Evolutionary conservation across 1,284 basidiomycete species (phyloP).

Genomic region (Butyriboletus regius): DNA sequence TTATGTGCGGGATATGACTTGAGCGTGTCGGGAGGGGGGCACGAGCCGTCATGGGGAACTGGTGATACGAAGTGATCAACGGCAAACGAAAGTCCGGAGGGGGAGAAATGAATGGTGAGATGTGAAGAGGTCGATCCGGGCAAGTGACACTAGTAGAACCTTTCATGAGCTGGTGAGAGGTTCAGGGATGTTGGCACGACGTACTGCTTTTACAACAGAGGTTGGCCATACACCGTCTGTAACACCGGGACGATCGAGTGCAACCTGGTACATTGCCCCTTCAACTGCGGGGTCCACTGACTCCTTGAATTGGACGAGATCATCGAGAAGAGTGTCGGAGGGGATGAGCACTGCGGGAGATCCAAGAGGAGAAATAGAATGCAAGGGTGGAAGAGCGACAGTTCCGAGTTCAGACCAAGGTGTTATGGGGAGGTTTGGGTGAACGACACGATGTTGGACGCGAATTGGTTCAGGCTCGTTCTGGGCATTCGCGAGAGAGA

Average conservation of each 20-base stretch:
- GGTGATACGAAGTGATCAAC: constrained; percentile 66
- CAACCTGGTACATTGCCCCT: constrained; percentile 64
- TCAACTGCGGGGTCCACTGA: constrained; percentile 34
- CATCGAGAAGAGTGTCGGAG: constrained; percentile 38
- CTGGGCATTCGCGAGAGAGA: constrained; percentile 11
- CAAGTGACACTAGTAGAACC: constrained; percentile 52
- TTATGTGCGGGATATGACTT: constrained; percentile 38
- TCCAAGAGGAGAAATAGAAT: constrained; percentile 22
- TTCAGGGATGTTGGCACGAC: constrained; percentile 29
- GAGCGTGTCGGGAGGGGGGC: constrained; percentile 32
- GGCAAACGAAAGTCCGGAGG: constrained; percentile 46
- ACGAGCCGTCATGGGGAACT: constrained; percentile 57
- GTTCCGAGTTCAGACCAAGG: constrained; percentile 33
- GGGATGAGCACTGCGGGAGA: constrained; percentile 27
- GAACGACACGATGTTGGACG: constrained; percentile 38
- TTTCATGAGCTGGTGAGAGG: constrained; percentile 8
- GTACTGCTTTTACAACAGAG: constrained; percentile 65
- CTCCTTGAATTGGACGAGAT: constrained; percentile 40
- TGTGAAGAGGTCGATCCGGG: constrained; percentile 45
- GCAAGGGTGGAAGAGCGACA: constrained; percentile 29
- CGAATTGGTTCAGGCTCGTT: constrained; percentile 16
- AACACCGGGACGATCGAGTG: constrained; percentile 53
- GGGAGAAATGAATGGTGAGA: constrained; percentile 51
- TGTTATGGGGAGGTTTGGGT: constrained; percentile 33
- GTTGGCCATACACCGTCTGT: constrained; percentile 50